Base-by-base conservation (phyloP, 2,329 filamentous ascomycete genomes). In the Davidsoniella virescens region DNA sequence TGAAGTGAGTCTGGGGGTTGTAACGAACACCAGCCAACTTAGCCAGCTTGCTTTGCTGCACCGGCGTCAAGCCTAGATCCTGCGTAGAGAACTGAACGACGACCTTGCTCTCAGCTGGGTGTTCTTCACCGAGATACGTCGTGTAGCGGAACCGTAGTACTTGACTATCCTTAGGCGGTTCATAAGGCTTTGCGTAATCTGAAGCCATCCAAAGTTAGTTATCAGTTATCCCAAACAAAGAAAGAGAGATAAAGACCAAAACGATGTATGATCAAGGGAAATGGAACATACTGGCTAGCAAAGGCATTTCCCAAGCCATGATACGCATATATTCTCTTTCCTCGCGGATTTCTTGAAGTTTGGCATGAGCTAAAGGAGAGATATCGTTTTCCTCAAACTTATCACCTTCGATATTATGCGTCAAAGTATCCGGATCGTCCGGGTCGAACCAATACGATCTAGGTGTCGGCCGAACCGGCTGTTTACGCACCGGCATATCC, bases 121-220 rank as follows among this genome's bases (percentile, higher is more conserved):
- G 93, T 51, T 76, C 71, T 67, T 96, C 92, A 59, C 90, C 90
- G 75, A 98, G 82, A 68, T 96, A 96, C 37, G 83, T 88, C 14
- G 92, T 98, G 70, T 94, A 95, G 59, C 92, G 82, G 78, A 95
- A 98, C 59, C 90, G 83, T 52, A 98, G 77, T 43, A 87, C 78
- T 58, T 84, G 73, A 43, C 78, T 65, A 26, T 71, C 64, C 12
- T 75, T 72, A 2, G 90, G 87, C 2, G 80, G 76, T 54, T 73
- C 67, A 63, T 94, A 96, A 16, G 85, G 82, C 65, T 85, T 85
- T 50, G 85, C 82, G 55, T 92, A 75, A 62, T 90, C 86, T 94
- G 60, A 46, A 38, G 16, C 2, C 20, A n/a, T 12, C 14, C 12
- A 5, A 6, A 18, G 49, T 53, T 44, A 49, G 52, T 16, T 46